Conservation (phyloP, 2,329 filamentous ascomycete species). For the Aspergillus sp. region DNA sequence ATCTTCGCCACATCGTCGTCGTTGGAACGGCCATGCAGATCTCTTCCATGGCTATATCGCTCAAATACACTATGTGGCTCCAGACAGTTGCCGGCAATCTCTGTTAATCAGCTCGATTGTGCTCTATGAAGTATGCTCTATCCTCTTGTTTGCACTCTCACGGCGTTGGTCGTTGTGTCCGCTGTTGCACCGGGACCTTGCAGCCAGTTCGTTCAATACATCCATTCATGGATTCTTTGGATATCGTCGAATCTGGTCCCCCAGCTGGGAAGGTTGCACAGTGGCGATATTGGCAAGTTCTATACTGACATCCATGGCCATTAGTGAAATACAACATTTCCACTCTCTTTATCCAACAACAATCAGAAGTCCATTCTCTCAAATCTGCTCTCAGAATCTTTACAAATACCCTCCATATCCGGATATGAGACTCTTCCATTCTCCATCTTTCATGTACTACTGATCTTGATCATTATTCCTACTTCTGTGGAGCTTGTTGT, state of each 20-base stretch:
- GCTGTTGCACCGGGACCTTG: too few species aligned
- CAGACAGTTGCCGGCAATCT: neutral
- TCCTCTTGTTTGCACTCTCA: neutral
- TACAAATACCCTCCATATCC: too few species aligned
- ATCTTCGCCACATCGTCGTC: conserved; percentile 6
- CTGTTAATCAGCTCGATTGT: neutral
- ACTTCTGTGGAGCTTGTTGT: too few species aligned
- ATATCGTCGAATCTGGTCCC: too few species aligned
- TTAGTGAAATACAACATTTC: neutral
- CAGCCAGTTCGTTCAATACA: neutral
- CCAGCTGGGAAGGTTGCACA: neutral
- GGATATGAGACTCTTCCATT: too few species aligned
- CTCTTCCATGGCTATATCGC: conserved; percentile 11
- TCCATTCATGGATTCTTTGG: too few species aligned
- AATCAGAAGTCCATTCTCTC: neutral
- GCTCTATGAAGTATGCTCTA: neutral
- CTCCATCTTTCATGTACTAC: too few species aligned
- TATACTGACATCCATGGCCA: neutral
- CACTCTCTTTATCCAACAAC: neutral
- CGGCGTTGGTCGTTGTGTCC: too few species aligned
- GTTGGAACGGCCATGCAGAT: conserved; percentile 16
- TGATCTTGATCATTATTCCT: too few species aligned
- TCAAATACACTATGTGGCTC: conserved; percentile 12
- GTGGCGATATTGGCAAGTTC: neutral
- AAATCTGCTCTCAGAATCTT: neutral